Evolutionary conservation across 805 yeast species (phyloP).

Genomic region (Monosporozyma aerobia): DNA sequence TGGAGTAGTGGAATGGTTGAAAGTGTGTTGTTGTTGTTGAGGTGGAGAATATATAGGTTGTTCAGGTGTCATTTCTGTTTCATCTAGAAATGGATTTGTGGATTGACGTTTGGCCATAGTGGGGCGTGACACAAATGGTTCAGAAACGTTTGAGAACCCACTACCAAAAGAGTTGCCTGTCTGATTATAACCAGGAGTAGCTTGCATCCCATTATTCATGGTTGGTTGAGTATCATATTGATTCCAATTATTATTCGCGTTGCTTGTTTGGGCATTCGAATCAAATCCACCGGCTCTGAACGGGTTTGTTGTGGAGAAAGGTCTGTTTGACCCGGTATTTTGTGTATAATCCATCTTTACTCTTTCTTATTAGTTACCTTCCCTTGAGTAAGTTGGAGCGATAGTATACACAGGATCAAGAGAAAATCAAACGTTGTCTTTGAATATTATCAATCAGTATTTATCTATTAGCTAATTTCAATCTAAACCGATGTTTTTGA

Average conservation of each 20-base stretch:
- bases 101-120: slow-evolving; percentile 27
- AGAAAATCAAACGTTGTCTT: neutral
- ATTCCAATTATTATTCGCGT: neutral
- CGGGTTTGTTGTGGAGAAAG: slow-evolving; percentile 62
- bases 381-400: neutral
- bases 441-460: neutral
- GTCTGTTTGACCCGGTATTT: slow-evolving; percentile 24
- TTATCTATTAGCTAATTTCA: neutral
- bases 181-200: neutral
- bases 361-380: neutral
- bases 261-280: neutral
- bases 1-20: neutral
- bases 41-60: slow-evolving; percentile 1
- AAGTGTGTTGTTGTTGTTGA: neutral
- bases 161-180: neutral
- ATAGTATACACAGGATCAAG: neutral
- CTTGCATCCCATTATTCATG: neutral
- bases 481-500: neutral
- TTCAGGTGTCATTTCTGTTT: slow-evolving; percentile 8
- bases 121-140: slow-evolving; percentile 17
- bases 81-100: slow-evolving; percentile 30
- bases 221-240: neutral
- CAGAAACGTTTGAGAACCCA: neutral
- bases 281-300: slow-evolving; percentile 37
- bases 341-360: slow-evolving; percentile 13